phyloP scores from a whole-genome alignment of 1,284 basidiomycete genomes.

The Sporisorium iseilematis-ciliati region DNA sequence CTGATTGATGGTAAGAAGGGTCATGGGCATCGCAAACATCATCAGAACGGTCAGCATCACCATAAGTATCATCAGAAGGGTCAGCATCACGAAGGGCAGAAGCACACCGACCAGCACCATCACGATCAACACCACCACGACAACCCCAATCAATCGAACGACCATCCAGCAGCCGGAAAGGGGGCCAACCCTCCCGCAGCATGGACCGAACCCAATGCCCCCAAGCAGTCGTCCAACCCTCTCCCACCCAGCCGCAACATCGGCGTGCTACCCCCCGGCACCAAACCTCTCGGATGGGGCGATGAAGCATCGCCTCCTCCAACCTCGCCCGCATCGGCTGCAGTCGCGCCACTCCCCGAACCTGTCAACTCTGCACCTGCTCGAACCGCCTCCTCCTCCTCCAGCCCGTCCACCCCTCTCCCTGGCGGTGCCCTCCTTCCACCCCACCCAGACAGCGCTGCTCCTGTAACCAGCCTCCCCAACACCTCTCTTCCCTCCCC shows the following conservation, averaged over 20 bases:
- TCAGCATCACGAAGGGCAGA: background rate
- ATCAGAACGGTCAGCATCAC: background rate
- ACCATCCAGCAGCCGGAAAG: too few relatives aligned
- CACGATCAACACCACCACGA: background rate
- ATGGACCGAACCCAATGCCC: background rate
- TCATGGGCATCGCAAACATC: background rate
- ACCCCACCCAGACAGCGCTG: background rate
- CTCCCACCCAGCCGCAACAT: background rate
- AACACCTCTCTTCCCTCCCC: background rate
- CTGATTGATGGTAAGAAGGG: background rate
- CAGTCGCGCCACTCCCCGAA: constrained; percentile 17
- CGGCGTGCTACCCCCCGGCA: constrained; percentile 18
- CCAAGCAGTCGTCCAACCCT: too few relatives aligned
- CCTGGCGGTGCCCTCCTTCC: background rate
- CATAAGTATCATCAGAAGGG: background rate
- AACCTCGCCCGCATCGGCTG: constrained; percentile 9
- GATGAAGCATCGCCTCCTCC: constrained; percentile 1
- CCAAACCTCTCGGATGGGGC: constrained; percentile 4
- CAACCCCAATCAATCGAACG: too few relatives aligned
- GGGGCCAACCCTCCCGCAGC: background rate
- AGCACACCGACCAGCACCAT: background rate
- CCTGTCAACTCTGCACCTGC: constrained; percentile 1
- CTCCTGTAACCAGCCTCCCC: constrained; percentile 4
- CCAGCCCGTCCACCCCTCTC: background rate
- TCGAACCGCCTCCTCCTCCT: background rate